These are phyloP conservation scores for Aspergillus pseudoterreus DNA, from an alignment of 2,329 filamentous ascomycete species.

Conservation along the genomic window DNA sequence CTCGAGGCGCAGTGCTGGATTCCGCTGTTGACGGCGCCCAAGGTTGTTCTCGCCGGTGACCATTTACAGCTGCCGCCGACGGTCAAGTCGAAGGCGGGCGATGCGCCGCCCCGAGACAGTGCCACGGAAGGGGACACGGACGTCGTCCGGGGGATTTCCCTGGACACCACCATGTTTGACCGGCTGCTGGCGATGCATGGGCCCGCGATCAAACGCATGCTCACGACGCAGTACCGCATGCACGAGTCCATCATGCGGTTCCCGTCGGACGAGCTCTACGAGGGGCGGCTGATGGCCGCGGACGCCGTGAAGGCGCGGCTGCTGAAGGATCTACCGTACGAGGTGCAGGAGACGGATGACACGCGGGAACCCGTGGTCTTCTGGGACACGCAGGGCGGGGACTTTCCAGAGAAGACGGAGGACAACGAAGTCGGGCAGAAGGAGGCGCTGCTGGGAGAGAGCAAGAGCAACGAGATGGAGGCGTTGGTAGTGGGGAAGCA, in stretches of 20 bases:
- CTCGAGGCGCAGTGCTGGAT: slow-evolving; percentile 98
- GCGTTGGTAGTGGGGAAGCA: slow-evolving; percentile 76
- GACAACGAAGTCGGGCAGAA: slow-evolving; percentile 61
- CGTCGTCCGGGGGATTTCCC: slow-evolving; percentile 51
- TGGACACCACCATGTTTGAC: slow-evolving; percentile 93
- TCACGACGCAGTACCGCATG: slow-evolving; percentile 98
- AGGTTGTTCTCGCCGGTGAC: slow-evolving; percentile 88
- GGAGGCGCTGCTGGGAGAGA: slow-evolving; percentile 60
- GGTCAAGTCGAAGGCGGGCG: slow-evolving; percentile 65
- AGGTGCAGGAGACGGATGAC: slow-evolving; percentile 75
- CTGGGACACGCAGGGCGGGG: slow-evolving; percentile 92
- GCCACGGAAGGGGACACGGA: slow-evolving; percentile 31
- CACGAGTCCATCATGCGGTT: slow-evolving; percentile 94
- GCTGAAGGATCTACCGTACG: slow-evolving; percentile 73
- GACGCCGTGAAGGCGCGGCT: slow-evolving; percentile 72
- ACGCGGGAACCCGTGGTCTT: slow-evolving; percentile 86
- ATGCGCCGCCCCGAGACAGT: slow-evolving; percentile 48
- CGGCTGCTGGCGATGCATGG: slow-evolving; percentile 80
- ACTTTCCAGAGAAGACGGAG: slow-evolving; percentile 79
- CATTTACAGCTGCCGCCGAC: slow-evolving; percentile 93
- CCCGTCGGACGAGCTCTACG: slow-evolving; percentile 85
- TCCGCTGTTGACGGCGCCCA: slow-evolving; percentile 71
- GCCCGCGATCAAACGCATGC: slow-evolving; percentile 80
- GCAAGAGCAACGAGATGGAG: slow-evolving; percentile 91
- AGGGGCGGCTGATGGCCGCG: slow-evolving; percentile 73